phyloP scores from a whole-genome alignment of 176 grass and related monocot genomes.

The Oryza glaberrima region DNA sequence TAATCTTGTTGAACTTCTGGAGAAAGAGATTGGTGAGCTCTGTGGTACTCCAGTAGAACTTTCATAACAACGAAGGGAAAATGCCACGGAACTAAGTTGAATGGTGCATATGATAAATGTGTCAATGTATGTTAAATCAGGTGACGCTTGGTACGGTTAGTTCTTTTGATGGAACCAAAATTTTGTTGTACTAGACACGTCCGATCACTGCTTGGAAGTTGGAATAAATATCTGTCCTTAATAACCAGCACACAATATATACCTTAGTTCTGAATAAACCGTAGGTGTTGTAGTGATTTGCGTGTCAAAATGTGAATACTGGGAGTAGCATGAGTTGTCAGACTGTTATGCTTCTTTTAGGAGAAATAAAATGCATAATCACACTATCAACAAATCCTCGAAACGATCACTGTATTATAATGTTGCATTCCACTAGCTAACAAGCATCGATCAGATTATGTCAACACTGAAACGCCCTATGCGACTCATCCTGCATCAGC shows the following conservation, averaged over 20 bases:
- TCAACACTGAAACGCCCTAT: slow-evolving; percentile 43
- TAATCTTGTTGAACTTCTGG: slow-evolving; percentile 61
- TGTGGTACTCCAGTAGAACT: slow-evolving; percentile 61
- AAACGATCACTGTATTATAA: not conserved
- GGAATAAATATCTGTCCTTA: slow-evolving; percentile 6
- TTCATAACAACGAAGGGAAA: slow-evolving; percentile 43
- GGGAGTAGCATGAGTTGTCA: not conserved
- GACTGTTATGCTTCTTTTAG: not conserved
- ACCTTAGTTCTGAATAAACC: not conserved
- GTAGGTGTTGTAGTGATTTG: not conserved
- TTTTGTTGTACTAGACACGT: not conserved
- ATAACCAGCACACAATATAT: not conserved
- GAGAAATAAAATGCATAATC: not conserved
- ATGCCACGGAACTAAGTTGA: not conserved
- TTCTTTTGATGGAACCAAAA: not conserved
- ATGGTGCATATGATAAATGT: not conserved
- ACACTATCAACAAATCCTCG: not conserved
- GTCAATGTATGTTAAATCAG: not conserved
- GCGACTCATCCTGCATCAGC: slow-evolving; percentile 58
- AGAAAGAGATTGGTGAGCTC: slow-evolving; percentile 64
- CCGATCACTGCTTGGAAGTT: not conserved
- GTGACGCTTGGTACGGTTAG: not conserved
- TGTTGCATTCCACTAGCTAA: slow-evolving; percentile 30
- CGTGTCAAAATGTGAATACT: not conserved
- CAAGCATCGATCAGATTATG: slow-evolving; percentile 4